These are phyloP conservation scores for Triticum monococcum DNA, from an alignment of 176 grass and related monocot genomes.

Conservation along the genomic window DNA sequence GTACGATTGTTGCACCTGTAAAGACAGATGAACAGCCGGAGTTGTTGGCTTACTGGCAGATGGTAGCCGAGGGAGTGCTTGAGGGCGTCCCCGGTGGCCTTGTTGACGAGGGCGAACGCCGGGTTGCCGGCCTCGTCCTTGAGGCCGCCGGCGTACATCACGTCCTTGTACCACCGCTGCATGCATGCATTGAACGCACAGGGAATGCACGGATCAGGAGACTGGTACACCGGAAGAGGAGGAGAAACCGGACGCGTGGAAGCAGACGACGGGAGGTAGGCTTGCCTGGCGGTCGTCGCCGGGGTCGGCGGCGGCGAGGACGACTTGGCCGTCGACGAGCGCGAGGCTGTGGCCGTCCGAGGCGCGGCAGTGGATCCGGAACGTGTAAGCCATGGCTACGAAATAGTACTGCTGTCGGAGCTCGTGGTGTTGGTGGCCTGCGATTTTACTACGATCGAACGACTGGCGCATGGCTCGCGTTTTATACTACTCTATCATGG, in stretches of 20 bases:
- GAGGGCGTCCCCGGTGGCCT: slow-evolving; percentile 33
- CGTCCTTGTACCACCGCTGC: slow-evolving; percentile 51
- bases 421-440: too few species aligned
- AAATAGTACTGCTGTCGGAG: too few species aligned
- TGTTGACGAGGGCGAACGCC: slow-evolving; percentile 53
- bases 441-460: too few species aligned
- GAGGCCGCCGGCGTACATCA: slow-evolving; percentile 31
- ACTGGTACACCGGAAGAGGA: too few species aligned
- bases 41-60: neutral
- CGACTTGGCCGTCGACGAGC: slow-evolving; percentile 30
- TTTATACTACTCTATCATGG: too few species aligned
- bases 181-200: neutral
- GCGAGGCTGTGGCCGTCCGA: slow-evolving; percentile 33
- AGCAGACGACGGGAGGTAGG: neutral
- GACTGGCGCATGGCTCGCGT: too few species aligned
- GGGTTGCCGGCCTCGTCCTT: slow-evolving; percentile 56
- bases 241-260: neutral
- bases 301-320: slow-evolving; percentile 30
- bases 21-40: too few species aligned
- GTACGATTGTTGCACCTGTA: too few species aligned
- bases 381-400: slow-evolving; percentile 16
- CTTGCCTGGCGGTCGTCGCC: slow-evolving; percentile 46
- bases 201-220: neutral
- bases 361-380: slow-evolving; percentile 46
- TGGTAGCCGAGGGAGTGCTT: neutral